phyloP scores from a whole-genome alignment of 441 rosid species.

The Corymbia citriodora region DNA sequence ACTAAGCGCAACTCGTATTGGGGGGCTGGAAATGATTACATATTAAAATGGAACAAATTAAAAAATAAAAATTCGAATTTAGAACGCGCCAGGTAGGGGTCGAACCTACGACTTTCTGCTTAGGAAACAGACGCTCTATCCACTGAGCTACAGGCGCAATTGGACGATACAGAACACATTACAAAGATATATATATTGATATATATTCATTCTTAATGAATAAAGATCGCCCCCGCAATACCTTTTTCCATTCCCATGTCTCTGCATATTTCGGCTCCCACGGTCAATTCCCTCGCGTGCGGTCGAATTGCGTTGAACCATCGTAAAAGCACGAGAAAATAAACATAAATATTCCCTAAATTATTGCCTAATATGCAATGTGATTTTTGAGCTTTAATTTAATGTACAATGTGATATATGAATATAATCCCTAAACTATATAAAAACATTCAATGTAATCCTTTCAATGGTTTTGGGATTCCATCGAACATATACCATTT shows the following conservation, averaged over 20 bases:
- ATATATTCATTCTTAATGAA: fast-evolving
- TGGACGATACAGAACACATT: fast-evolving
- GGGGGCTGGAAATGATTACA: background rate
- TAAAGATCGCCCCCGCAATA: background rate
- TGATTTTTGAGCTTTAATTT: too few species aligned
- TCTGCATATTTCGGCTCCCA: background rate
- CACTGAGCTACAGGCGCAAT: conserved; percentile 83
- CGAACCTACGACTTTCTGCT: conserved; percentile 86
- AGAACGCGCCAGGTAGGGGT: conserved; percentile 74
- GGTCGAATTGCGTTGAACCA: background rate
- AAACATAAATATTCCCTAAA: too few species aligned
- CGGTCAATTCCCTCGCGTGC: background rate
- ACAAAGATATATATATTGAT: fast-evolving
- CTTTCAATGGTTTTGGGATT: too few species aligned
- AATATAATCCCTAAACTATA: too few species aligned
- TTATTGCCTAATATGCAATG: too few species aligned
- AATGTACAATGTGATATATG: too few species aligned
- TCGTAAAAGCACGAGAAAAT: background rate
- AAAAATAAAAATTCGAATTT: fast-evolving
- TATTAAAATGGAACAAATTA: background rate
- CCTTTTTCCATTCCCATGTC: background rate
- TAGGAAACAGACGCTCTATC: conserved; percentile 96
- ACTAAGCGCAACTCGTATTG: background rate
- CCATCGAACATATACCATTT: too few species aligned
- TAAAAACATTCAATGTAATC: too few species aligned